Conservation (phyloP, 305 asterid genomes). For the Solanum hybrid region DNA sequence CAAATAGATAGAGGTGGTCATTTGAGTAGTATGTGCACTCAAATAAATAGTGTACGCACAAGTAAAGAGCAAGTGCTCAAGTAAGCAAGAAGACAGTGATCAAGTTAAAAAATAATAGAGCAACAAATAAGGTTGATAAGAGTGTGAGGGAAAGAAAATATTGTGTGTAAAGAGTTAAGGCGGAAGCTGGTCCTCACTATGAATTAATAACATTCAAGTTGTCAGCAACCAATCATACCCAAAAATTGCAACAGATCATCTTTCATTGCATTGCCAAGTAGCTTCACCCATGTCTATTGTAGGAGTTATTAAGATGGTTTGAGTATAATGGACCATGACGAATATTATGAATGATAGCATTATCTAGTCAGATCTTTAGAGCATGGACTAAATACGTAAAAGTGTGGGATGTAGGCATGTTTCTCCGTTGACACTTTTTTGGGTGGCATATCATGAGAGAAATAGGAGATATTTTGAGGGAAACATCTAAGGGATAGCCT, state of each 20-base stretch:
- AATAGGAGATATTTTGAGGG: neutral
- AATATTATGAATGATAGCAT: neutral
- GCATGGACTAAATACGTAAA: neutral
- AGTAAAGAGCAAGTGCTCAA: neutral
- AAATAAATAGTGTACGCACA: neutral
- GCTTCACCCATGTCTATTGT: neutral
- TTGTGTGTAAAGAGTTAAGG: neutral
- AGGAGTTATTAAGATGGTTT: neutral
- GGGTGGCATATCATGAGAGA: neutral
- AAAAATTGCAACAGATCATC: neutral
- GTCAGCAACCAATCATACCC: neutral
- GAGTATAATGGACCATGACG: neutral
- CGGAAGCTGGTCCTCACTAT: neutral
- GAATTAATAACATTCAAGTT: neutral
- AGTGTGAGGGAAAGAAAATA: neutral
- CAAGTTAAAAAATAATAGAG: neutral
- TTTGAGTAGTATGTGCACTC: neutral
- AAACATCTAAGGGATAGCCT: neutral
- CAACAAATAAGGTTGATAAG: neutral
- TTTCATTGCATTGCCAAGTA: neutral
- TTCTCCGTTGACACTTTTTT: neutral
- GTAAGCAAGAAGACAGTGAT: neutral
- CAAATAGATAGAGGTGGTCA: neutral
- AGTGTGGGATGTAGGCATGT: neutral
- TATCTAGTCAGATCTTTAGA: neutral